phyloP scores from a whole-genome alignment of 2,329 filamentous ascomycete species.

The Parascedosporium putredinis region DNA sequence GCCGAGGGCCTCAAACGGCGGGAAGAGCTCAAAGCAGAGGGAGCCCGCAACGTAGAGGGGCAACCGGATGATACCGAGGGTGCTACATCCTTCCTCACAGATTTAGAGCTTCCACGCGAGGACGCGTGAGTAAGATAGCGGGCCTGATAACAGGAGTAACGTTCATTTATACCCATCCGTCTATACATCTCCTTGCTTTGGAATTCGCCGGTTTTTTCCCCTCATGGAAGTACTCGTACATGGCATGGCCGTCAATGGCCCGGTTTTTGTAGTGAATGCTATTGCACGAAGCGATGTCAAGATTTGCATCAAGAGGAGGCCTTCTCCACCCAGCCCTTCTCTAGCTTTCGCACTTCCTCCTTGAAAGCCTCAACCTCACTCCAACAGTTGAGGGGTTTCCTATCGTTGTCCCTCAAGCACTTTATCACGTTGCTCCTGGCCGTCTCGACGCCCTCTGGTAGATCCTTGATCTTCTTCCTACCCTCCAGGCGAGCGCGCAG shows the following conservation, averaged over 20 bases:
- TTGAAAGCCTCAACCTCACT: constrained; percentile 86
- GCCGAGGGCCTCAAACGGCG: constrained; percentile 46
- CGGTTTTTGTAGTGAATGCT: neutral
- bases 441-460: constrained; percentile 62
- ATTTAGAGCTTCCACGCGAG: neutral
- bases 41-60: constrained; percentile 9
- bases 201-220: neutral
- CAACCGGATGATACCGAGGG: constrained; percentile 11
- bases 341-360: constrained; percentile 74
- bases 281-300: neutral
- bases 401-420: constrained; percentile 75
- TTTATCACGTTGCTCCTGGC: constrained; percentile 67
- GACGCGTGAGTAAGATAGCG: neutral
- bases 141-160: neutral
- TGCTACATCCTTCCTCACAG: neutral
- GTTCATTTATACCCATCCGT: constrained; percentile 9
- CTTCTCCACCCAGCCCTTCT: constrained; percentile 80
- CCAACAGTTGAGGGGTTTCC: constrained; percentile 88
- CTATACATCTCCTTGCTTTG: constrained; percentile 11
- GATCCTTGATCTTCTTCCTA: constrained; percentile 53
- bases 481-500: constrained; percentile 49
- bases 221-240: constrained; percentile 6
- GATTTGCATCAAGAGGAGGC: constrained; percentile 40
- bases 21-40: constrained; percentile 26
- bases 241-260: constrained; percentile 7